These are phyloP conservation scores for Saccharomyces hybrid DNA, from an alignment of 1,139 yeast species.

Conservation along the genomic window DNA sequence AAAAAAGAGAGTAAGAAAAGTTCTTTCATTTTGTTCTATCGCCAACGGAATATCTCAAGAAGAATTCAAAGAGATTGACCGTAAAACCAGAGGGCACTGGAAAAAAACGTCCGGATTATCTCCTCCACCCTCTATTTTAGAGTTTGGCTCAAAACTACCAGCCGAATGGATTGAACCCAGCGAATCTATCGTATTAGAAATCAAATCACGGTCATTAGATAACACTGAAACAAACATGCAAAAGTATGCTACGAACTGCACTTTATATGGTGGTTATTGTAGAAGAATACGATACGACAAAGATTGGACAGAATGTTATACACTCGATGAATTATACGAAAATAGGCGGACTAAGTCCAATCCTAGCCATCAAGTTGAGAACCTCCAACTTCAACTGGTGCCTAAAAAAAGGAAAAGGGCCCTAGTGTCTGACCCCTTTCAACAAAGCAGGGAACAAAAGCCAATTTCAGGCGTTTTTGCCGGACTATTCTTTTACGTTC, in stretches of 20 bases:
- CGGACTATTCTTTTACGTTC: constrained; percentile 34
- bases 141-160: constrained; percentile 58
- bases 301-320: constrained; percentile 46
- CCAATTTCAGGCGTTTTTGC: constrained; percentile 27
- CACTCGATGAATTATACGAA: constrained; percentile 20
- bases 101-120: constrained; percentile 33
- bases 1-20: constrained; percentile 25
- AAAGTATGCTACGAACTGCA: constrained; percentile 56
- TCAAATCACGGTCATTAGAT: constrained; percentile 72
- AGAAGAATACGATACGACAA: constrained; percentile 64
- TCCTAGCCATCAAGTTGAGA: constrained; percentile 8
- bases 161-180: constrained; percentile 72
- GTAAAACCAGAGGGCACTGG: constrained; percentile 58
- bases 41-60: constrained; percentile 74
- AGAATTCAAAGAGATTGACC: constrained; percentile 53
- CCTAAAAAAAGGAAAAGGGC: constrained; percentile 11
- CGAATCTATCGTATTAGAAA: constrained; percentile 72
- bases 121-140: constrained; percentile 37
- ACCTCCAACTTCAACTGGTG: constrained; percentile 17
- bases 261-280: constrained; percentile 73
- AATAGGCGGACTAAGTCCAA: constrained; percentile 1
- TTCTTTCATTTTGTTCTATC: constrained; percentile 64
- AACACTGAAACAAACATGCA: constrained; percentile 35
- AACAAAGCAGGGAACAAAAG: constrained; percentile 1
- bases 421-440: not conserved